Percentiles rank a stretch among this genome's conserved stretches.
phyloP scores from a whole-genome alignment of 208 protist genomes.

The Trypanosoma scelopori region DNA sequence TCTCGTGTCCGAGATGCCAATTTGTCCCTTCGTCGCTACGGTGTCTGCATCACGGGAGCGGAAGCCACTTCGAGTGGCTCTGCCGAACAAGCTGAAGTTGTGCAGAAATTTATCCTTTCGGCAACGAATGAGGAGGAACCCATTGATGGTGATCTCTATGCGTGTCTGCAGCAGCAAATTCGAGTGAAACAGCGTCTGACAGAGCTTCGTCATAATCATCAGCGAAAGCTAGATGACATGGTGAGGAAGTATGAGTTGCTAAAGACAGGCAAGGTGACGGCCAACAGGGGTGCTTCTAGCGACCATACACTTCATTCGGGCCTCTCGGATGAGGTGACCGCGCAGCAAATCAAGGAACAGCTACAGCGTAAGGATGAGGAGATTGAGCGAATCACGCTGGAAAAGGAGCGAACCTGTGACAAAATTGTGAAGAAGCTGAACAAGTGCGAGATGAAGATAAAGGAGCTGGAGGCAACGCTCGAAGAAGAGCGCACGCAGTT shows the following conservation, averaged over 20 bases:
- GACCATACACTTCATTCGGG: slow-evolving; percentile 13
- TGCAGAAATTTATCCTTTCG: slow-evolving; percentile 69
- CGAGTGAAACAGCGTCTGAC: slow-evolving; percentile 84
- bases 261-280: slow-evolving; percentile 75
- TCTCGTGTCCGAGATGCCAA: slow-evolving; percentile 75
- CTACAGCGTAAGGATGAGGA: slow-evolving; percentile 87
- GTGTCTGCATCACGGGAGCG: slow-evolving; percentile 72
- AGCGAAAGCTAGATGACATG: slow-evolving; percentile 79
- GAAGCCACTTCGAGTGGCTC: slow-evolving; percentile 27
- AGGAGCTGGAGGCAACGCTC: slow-evolving; percentile 70
- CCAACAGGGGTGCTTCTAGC: slow-evolving; percentile 27
- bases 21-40: slow-evolving; percentile 79
- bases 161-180: slow-evolving; percentile 85
- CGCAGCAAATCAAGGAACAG: slow-evolving; percentile 69
- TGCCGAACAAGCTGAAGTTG: slow-evolving; percentile 12
- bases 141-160: slow-evolving; percentile 73
- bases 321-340: slow-evolving; percentile 56
- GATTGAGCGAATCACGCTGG: slow-evolving; percentile 62
- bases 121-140: slow-evolving; percentile 59
- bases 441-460: slow-evolving; percentile 78
- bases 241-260: slow-evolving; percentile 87
- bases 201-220: slow-evolving; percentile 85
- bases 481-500: slow-evolving; percentile 81
- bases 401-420: slow-evolving; percentile 83
- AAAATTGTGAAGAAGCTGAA: slow-evolving; percentile 92